Evolutionary conservation across 2,329 filamentous ascomycete genomes (phyloP).

Genomic region (Ascochyta clinopodiicola): DNA sequence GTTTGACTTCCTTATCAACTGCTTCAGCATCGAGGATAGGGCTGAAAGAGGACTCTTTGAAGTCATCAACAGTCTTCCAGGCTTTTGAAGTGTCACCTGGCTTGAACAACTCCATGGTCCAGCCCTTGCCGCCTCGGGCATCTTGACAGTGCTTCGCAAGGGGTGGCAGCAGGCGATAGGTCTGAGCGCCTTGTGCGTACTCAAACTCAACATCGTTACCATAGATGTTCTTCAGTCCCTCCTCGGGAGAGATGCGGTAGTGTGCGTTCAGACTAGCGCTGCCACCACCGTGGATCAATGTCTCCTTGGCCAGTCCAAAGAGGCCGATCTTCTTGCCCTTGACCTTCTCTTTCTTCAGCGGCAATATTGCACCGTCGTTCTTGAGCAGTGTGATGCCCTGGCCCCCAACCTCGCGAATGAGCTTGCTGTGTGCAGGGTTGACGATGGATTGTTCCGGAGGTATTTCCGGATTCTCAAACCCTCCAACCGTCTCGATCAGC

Average conservation of each 20-base stretch:
- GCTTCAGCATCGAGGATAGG: slow-evolving; percentile 32
- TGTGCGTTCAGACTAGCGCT: slow-evolving; percentile 38
- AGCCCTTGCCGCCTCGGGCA: slow-evolving; percentile 35
- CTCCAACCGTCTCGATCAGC: slow-evolving; percentile 72
- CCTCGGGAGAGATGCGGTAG: slow-evolving; percentile 37
- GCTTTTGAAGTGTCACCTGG: slow-evolving; percentile 30
- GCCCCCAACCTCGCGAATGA: slow-evolving; percentile 69
- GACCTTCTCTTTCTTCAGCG: slow-evolving; percentile 65
- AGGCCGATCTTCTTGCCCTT: slow-evolving; percentile 68
- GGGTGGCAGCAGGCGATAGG: slow-evolving; percentile 43
- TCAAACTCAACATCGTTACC: slow-evolving; percentile 41
- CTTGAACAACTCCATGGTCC: slow-evolving; percentile 41
- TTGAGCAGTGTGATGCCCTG: slow-evolving; percentile 76
- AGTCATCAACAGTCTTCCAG: slow-evolving; percentile 26
- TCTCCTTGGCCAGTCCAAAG: slow-evolving; percentile 69
- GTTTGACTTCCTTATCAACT: slow-evolving; percentile 33
- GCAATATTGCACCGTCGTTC: slow-evolving; percentile 70
- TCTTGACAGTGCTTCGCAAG: slow-evolving; percentile 36
- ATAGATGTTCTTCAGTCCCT: slow-evolving; percentile 35
- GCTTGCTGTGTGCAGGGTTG: slow-evolving; percentile 63
- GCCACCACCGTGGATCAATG: slow-evolving; percentile 44
- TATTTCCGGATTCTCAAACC: slow-evolving; percentile 64
- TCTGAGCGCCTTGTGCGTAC: slow-evolving; percentile 44
- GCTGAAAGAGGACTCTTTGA: slow-evolving; percentile 36
- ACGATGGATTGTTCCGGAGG: slow-evolving; percentile 68